Conservation (phyloP, 176 grass and related monocot genomes). For the Eragrostis nindensis region DNA sequence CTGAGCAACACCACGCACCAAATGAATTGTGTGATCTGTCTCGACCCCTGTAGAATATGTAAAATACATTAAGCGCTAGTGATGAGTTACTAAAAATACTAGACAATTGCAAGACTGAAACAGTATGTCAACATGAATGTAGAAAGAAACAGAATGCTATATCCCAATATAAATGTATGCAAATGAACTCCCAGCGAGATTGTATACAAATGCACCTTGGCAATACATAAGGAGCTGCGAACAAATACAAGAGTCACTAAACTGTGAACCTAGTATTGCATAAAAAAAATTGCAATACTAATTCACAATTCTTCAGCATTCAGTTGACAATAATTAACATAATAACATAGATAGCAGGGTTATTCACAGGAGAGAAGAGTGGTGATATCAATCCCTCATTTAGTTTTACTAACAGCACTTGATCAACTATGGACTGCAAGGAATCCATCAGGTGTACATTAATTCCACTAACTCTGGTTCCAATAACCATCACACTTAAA, state of each 20-base stretch:
- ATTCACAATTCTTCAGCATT: no score
- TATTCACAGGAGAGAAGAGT: neutral
- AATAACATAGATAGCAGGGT: neutral
- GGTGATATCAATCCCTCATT: conserved; percentile 1
- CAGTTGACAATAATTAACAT: no score
- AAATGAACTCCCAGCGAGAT: neutral
- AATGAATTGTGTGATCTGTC: conserved; percentile 93
- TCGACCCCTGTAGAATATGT: conserved; percentile 78
- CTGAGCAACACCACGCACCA: conserved; percentile 78
- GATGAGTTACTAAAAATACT: conserved; percentile 20
- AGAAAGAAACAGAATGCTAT: conserved; percentile 19
- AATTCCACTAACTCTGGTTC: neutral
- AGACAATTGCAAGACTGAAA: conserved; percentile 25
- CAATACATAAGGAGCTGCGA: neutral
- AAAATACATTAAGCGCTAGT: conserved; percentile 34
- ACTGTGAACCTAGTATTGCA: neutral
- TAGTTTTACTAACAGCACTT: neutral
- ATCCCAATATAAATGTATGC: conserved; percentile 11
- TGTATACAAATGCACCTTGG: neutral
- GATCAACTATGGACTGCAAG: neutral
- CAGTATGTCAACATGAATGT: neutral
- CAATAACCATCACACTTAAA: neutral
- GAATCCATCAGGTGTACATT: neutral
- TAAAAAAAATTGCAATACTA: no score
- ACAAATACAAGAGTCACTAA: neutral